These are phyloP conservation scores for Sporothrix luriei DNA, from an alignment of 2,329 filamentous ascomycete species.

Conservation along the genomic window DNA sequence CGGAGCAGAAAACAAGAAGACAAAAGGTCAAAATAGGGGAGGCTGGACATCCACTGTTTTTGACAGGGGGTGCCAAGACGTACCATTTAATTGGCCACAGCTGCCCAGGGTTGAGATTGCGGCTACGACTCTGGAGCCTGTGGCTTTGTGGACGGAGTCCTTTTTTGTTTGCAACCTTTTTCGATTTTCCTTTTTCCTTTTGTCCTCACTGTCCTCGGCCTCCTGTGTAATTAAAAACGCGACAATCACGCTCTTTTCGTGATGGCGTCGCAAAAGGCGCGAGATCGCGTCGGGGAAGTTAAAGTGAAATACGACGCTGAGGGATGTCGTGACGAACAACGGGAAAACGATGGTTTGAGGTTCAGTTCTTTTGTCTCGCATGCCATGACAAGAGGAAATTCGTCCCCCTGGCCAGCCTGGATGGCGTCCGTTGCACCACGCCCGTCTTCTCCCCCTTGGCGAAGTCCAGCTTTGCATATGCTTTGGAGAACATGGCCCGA, in stretches of 20 bases:
- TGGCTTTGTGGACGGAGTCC: not conserved
- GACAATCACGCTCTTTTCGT: constrained; percentile 28
- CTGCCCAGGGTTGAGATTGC: constrained; percentile 27
- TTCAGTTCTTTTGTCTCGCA: not conserved
- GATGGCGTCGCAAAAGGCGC: constrained; percentile 21
- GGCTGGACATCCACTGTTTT: constrained; percentile 23
- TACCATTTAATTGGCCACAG: not conserved
- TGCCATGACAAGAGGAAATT: not conserved
- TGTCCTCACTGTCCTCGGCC: too few relatives aligned
- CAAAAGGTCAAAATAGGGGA: constrained; percentile 7
- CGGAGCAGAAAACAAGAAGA: not conserved
- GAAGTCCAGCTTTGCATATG: not conserved
- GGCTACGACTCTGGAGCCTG: constrained; percentile 12
- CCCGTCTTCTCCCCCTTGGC: not conserved
- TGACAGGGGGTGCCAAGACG: constrained; percentile 18
- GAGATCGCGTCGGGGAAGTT: constrained; percentile 22
- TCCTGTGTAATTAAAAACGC: constrained; percentile 31
- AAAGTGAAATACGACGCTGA: constrained; percentile 30
- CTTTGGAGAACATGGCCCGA: too few relatives aligned
- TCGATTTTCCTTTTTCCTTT: not conserved
- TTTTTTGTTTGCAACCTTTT: not conserved
- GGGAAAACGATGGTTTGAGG: not conserved
- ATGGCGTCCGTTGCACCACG: constrained; percentile 5
- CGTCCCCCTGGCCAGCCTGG: not conserved
- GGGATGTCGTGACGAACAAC: not conserved